Evolutionary conservation across 768 basidiomycete genomes (phyloP).

Genomic region (Termitomyces sp.): DNA sequence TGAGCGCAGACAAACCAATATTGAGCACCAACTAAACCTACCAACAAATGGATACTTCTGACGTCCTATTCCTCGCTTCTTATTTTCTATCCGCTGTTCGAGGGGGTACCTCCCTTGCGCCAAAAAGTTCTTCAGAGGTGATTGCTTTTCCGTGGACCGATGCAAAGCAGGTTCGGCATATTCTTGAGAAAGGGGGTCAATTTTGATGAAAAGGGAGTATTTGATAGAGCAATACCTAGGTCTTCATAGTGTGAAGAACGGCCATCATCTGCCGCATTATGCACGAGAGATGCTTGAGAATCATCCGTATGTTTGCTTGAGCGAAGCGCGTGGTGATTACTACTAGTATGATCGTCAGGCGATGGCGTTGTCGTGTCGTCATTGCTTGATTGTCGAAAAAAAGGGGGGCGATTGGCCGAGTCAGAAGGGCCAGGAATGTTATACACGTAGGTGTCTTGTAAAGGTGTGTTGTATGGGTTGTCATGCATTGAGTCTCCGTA

Average conservation of each 20-base stretch:
- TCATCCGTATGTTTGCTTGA: conserved; percentile 18
- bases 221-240: conserved; percentile 37
- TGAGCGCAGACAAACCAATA: conserved; percentile 9
- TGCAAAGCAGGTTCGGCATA: conserved; percentile 53
- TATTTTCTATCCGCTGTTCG: conserved; percentile 82
- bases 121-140: conserved; percentile 36
- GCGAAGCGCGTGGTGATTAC: background rate
- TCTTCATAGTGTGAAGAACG: conserved; percentile 40
- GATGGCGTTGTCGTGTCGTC: conserved; percentile 1
- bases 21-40: conserved; percentile 21
- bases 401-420: background rate
- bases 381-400: conserved; percentile 7
- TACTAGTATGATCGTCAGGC: background rate
- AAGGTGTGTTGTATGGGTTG: background rate
- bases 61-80: conserved; percentile 77
- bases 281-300: conserved; percentile 35
- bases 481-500: background rate
- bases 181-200: conserved; percentile 32
- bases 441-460: background rate
- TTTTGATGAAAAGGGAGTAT: background rate
- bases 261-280: conserved; percentile 36
- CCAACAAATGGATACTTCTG: conserved; percentile 79
- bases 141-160: conserved; percentile 31
- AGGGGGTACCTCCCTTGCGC: conserved; percentile 50
- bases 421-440: conserved; percentile 1